Evolutionary conservation across 2,329 filamentous ascomycete genomes (phyloP).

Genomic region (Cercospora sp.): DNA sequence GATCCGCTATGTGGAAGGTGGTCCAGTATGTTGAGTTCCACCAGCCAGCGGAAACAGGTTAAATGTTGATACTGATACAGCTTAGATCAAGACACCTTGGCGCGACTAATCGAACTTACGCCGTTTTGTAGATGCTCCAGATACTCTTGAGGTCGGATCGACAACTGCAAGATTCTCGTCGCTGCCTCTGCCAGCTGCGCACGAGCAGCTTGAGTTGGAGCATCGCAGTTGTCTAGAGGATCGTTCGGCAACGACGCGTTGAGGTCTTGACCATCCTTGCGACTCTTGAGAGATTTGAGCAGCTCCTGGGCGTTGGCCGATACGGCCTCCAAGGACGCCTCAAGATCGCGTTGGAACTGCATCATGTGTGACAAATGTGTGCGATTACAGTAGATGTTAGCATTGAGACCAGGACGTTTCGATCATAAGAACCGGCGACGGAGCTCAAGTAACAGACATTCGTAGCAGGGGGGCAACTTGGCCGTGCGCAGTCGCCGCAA

Average conservation of each 20-base stretch:
- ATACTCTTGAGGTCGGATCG: constrained; percentile 25
- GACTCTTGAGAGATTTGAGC: constrained; percentile 2
- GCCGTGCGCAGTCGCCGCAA: neutral
- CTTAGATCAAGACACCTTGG: neutral
- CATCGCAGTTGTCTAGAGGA: constrained; percentile 7
- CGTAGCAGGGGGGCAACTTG: neutral
- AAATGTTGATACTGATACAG: constrained; percentile 23
- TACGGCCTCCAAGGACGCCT: constrained; percentile 9
- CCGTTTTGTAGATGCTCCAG: constrained; percentile 24
- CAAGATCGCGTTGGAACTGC: constrained; percentile 11
- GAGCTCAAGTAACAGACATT: neutral
- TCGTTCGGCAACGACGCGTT: neutral
- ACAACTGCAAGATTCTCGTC: constrained; percentile 22
- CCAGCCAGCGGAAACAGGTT: constrained; percentile 28
- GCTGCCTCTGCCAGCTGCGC: constrained; percentile 24
- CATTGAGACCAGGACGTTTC: neutral
- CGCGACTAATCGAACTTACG: constrained; percentile 9
- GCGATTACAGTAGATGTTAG: neutral
- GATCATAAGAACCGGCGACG: neutral
- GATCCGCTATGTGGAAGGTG: constrained; percentile 21
- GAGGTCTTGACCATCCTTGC: neutral
- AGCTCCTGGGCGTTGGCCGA: constrained; percentile 9
- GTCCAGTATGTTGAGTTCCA: constrained; percentile 21
- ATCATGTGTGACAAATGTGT: constrained; percentile 1
- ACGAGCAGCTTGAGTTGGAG: constrained; percentile 4